Evolutionary conservation across 2,329 filamentous ascomycete genomes (phyloP).

Genomic region (Xylariales sp.): DNA sequence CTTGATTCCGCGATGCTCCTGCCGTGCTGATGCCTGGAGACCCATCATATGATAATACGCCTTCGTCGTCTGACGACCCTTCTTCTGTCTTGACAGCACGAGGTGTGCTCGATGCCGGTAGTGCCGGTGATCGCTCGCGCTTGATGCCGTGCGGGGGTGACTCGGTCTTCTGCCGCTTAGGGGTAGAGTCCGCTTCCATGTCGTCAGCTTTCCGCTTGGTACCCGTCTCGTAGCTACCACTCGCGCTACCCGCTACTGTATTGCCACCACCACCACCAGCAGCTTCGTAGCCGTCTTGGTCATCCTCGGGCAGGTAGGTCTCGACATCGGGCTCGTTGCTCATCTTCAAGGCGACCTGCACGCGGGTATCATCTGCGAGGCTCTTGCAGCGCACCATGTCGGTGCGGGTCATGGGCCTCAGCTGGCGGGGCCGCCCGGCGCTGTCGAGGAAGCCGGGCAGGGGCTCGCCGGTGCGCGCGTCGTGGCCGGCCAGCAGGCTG

Average conservation of each 20-base stretch:
- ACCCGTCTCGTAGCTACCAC: neutral
- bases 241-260: too few relatives aligned
- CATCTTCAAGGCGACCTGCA: conserved; percentile 66
- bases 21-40: too few relatives aligned
- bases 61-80: conserved; percentile 1
- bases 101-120: neutral
- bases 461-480: conserved; percentile 59
- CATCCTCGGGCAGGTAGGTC: conserved; percentile 20
- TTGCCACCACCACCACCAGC: too few relatives aligned
- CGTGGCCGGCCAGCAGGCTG: conserved; percentile 63
- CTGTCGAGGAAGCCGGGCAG: conserved; percentile 68
- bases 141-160: conserved; percentile 4
- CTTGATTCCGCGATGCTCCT: too few relatives aligned
- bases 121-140: neutral
- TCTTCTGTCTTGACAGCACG: neutral
- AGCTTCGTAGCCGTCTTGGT: too few relatives aligned
- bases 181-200: conserved; percentile 9
- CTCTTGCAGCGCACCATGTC: conserved; percentile 87
- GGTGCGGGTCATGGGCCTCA: conserved; percentile 69
- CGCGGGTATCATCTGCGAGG: conserved; percentile 70
- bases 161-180: neutral
- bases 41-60: too few relatives aligned
- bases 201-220: neutral
- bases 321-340: conserved; percentile 45
- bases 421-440: conserved; percentile 54